Base-by-base conservation (phyloP, 108 stramenopile genomes). In the Skeletonema costatum region DNA sequence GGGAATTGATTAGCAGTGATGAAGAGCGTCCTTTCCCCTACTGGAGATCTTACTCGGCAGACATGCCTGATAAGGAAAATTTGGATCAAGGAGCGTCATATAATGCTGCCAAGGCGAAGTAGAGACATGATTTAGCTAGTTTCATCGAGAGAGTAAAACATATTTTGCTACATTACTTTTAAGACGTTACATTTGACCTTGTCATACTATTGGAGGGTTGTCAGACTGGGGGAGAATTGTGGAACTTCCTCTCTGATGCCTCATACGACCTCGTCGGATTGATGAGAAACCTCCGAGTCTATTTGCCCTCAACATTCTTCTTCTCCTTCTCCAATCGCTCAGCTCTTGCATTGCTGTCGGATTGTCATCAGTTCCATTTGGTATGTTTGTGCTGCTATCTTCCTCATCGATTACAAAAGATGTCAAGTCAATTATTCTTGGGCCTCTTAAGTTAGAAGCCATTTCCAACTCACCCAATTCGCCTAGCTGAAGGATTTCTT, bases 1-100 rank as follows among this genome's bases (percentile, higher is more conserved):
- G 91, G 92, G 79, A 82, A n/a, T 56, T 96, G 13, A 93, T 87
- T 10, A 4, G 60, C 9, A 75, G 60, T 35, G 85, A 80, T 35
- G 25, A 61, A 13, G 36, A 42, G 9, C 78, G 77, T 10, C 87
- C 89, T 16, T 97, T 97, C 68, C 89, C 88, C 3, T 97, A 97
- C 77, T 97, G 96, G 96, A 63, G 96, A 75, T 84, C 85, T 11
- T 97, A 91, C 67, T 91, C 90, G 14, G 69, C 79, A 10, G 96
- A 97, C 66, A 92, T 95, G 91, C 96, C 96, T 13, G 70, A 81
- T 48, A 73, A 88, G n/a, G 86, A 91, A 0, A 33, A 36, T n/a
- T 63, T 91, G 46, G 93, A 96, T 80, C 95, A 76, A 33, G 95
- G 95, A 13, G 92, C 92, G 4, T 83, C 88, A 12, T 96, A 96